phyloP scores from a whole-genome alignment of 805 yeast genomes.

The Allodekkera sacchari region DNA sequence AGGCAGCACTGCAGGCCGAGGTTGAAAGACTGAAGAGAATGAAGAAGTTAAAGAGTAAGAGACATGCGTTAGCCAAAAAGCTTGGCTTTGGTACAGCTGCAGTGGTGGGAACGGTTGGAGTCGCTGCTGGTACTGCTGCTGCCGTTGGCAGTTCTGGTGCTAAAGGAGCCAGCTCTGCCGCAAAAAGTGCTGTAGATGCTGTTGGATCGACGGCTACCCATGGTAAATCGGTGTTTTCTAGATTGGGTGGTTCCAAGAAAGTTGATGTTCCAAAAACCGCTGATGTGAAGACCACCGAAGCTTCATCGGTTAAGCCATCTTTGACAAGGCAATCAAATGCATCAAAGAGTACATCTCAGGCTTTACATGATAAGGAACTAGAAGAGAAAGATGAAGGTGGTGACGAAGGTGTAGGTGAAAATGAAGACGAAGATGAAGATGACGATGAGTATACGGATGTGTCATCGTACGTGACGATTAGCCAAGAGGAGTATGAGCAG shows the following conservation, averaged over 20 bases:
- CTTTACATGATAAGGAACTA: slow-evolving; percentile 2
- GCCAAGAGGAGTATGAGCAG: slow-evolving; percentile 36
- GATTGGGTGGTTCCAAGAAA: slow-evolving; percentile 13
- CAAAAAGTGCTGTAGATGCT: slow-evolving; percentile 14
- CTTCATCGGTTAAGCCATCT: background rate
- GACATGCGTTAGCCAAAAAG: slow-evolving; percentile 20
- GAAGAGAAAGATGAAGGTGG: slow-evolving; percentile 2
- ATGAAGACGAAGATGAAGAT: slow-evolving; percentile 7
- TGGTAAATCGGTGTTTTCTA: no score
- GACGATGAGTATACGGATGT: slow-evolving; percentile 25
- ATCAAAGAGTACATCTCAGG: background rate
- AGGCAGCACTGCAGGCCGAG: slow-evolving; percentile 24
- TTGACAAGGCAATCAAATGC: background rate
- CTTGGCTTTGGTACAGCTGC: slow-evolving; percentile 12
- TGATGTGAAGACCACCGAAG: slow-evolving; percentile 3
- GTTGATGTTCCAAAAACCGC: slow-evolving; percentile 5
- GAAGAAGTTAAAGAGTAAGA: slow-evolving; percentile 29
- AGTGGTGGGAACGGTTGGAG: slow-evolving; percentile 18
- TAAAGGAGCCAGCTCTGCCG: slow-evolving; percentile 15
- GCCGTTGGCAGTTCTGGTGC: slow-evolving; percentile 15
- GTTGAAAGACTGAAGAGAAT: slow-evolving; percentile 27
- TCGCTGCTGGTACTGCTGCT: slow-evolving; percentile 8
- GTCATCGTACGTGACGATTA: slow-evolving; percentile 39
- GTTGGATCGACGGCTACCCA: slow-evolving; percentile 21
- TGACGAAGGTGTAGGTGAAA: slow-evolving; percentile 2